These are phyloP conservation scores for Ogataea ganodermae DNA, from an alignment of 805 yeast genomes.

Conservation along the genomic window DNA sequence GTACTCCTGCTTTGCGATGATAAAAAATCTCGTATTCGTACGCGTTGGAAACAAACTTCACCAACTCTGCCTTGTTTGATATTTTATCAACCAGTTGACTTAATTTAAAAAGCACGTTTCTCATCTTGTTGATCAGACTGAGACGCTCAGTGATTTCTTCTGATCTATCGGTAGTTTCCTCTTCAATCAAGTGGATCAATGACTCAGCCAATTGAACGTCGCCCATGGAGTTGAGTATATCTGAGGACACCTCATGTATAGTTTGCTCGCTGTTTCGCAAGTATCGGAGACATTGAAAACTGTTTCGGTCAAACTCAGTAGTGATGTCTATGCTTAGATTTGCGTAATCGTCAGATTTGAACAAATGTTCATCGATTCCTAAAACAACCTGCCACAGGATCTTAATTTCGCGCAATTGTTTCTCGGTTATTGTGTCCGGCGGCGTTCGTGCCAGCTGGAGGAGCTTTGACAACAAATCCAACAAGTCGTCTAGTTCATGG, in stretches of 20 bases:
- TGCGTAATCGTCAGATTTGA: slow-evolving; percentile 19
- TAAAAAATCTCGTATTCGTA: slow-evolving; percentile 23
- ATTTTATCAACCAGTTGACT: slow-evolving; percentile 10
- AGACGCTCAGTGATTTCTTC: slow-evolving; percentile 24
- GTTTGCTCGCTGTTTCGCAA: background rate
- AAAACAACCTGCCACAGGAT: slow-evolving; percentile 28
- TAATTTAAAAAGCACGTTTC: slow-evolving; percentile 20
- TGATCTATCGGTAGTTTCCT: slow-evolving; percentile 18
- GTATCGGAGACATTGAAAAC: slow-evolving; percentile 21
- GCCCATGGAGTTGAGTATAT: slow-evolving; percentile 17
- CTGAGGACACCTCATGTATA: background rate
- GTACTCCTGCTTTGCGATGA: slow-evolving; percentile 19
- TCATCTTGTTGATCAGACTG: slow-evolving; percentile 24
- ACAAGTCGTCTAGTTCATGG: slow-evolving; percentile 18
- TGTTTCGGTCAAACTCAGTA: slow-evolving; percentile 13
- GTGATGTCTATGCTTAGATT: slow-evolving; percentile 20
- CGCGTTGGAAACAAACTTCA: slow-evolving; percentile 10
- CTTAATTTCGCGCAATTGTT: slow-evolving; percentile 19
- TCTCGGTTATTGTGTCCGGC: slow-evolving; percentile 3
- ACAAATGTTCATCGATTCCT: slow-evolving; percentile 27
- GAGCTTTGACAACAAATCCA: slow-evolving; percentile 19
- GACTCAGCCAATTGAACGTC: slow-evolving; percentile 14
- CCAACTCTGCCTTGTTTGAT: slow-evolving; percentile 14
- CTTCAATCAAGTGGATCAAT: slow-evolving; percentile 22
- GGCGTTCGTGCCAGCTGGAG: slow-evolving; percentile 13